Percentiles rank a stretch among this genome's conserved stretches.
phyloP scores from a whole-genome alignment of 352 stramenopile species.

The Blastocystis sp. region DNA sequence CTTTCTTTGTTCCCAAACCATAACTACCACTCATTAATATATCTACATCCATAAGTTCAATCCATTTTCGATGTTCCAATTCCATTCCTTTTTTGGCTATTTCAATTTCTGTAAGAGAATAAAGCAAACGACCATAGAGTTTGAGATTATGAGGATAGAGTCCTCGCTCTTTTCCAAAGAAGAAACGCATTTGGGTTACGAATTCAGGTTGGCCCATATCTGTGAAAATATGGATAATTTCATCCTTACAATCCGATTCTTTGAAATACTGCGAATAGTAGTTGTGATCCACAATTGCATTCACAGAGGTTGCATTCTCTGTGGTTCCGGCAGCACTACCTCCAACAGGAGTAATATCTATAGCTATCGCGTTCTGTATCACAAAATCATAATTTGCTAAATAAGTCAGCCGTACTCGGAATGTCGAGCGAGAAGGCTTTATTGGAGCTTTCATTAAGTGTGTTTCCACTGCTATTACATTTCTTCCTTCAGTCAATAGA shows the following conservation, averaged over 20 bases:
- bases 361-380: not conserved
- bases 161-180: not conserved
- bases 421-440: not conserved
- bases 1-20: not conserved
- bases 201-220: slow-evolving; percentile 10
- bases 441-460: not conserved
- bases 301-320: not conserved
- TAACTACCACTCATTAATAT: too few relatives aligned
- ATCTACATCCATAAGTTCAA: too few relatives aligned
- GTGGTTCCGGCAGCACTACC: too few relatives aligned
- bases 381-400: not conserved
- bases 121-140: not conserved
- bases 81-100: not conserved
- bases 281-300: not conserved
- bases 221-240: not conserved
- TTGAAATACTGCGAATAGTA: slow-evolving; percentile 26
- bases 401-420: not conserved
- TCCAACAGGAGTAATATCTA: not conserved
- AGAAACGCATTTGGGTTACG: not conserved
- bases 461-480: slow-evolving; percentile 39
- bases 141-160: slow-evolving; percentile 9
- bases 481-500: slow-evolving; percentile 13
- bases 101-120: slow-evolving; percentile 2
- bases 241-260: not conserved
- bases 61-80: not conserved